Evolutionary conservation across 768 basidiomycete genomes (phyloP).

Genomic region (Tricholoma terreum): DNA sequence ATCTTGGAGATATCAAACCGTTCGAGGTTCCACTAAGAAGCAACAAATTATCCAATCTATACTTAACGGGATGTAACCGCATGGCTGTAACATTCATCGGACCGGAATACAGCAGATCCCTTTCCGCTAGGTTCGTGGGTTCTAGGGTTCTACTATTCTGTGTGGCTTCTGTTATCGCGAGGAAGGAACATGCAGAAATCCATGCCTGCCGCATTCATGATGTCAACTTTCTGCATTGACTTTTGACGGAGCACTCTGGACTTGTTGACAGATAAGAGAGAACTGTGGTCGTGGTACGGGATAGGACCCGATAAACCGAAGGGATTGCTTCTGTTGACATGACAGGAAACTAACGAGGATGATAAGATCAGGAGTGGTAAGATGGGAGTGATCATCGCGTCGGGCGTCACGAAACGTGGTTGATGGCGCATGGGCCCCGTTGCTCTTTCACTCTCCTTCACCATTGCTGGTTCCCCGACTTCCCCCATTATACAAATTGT

Average conservation of each 20-base stretch:
- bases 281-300: background rate
- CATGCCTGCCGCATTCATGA: background rate
- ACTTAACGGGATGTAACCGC: conserved; percentile 17
- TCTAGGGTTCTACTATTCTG: background rate
- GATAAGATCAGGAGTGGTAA: background rate
- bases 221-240: too few species aligned
- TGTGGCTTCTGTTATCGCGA: conserved; percentile 1
- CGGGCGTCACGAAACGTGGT: conserved; percentile 45
- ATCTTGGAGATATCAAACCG: too few species aligned
- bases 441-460: background rate
- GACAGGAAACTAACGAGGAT: conserved; percentile 44
- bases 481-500: background rate
- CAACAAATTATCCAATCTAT: conserved; percentile 12
- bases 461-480: background rate
- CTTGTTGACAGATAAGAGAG: too few species aligned
- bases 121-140: background rate
- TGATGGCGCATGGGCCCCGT: conserved; percentile 2
- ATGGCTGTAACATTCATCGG: background rate
- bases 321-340: conserved; percentile 38
- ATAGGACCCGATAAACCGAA: background rate
- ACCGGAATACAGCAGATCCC: conserved; percentile 11
- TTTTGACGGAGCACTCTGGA: too few species aligned
- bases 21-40: background rate
- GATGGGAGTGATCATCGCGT: conserved; percentile 37
- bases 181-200: background rate